Base-by-base conservation (phyloP, 805 yeast genomes). In the Metschnikowia aberdeeniae region DNA sequence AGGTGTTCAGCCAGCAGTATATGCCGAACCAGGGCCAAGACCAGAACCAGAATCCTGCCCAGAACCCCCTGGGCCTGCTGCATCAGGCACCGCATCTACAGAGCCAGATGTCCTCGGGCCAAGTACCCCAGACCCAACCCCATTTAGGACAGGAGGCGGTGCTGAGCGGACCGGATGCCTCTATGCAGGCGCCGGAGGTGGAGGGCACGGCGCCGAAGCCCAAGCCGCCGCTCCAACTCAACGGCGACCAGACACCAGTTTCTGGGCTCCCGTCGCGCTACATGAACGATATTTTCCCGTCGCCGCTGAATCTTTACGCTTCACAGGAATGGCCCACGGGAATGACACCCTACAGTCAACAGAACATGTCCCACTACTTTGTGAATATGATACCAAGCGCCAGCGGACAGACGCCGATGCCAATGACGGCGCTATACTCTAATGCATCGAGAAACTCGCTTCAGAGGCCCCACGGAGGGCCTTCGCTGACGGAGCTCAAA, bases 231-330 rank as follows among this genome's bases (percentile, higher is more conserved):
- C 36, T 53, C 31, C 56, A 45, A 44, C 43, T 32, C 14, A 60
- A 57, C 22, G 70, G 83, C 10, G 89, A 83, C 33, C 89, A 84
- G 49, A 81, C 89, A 0, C 88, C 90, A 3, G 62, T 84, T 3
- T 84, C 84, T 6, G 82, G 81, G 0, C 66, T 86, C 20, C 90
- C 95, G 2, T 78, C 86, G 2, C 72, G 85, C 42, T 86, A 81
- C 55, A 80, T 85, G 34, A 76, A 76, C 47, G 95, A 86, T 55
- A 69, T 84, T 59, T 80, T 87, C 56, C 90, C 89, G 27, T 84
- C 92, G 5, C 96, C 96, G 0, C 77, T 82, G n/a, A 84, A 78
- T 50, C 81, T 82, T 53, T 86, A 84, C 55, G 77, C 81, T 6
- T 73, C 79, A 2, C 75, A 68, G 38, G 76, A 71, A 40, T 71